Percentiles rank a stretch among this genome's conserved stretches.
Conservation (phyloP, 345 rosid species). For the Nasturtium officinale region DNA sequence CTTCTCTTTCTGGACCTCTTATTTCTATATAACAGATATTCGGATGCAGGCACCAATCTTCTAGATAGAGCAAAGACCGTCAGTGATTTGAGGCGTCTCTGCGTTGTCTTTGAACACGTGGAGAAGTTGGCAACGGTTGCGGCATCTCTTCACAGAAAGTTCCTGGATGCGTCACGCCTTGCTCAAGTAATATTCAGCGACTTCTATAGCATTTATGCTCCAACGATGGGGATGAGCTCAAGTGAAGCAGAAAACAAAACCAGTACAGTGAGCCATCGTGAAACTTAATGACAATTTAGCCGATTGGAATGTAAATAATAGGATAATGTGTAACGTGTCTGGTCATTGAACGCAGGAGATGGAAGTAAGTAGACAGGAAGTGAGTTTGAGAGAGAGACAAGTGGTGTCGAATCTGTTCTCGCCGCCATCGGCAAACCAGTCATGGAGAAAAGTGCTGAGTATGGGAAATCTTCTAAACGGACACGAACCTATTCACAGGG, state of each 20-base stretch:
- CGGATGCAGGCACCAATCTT: conserved; percentile 59
- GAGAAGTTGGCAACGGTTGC: conserved; percentile 80
- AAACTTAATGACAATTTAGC: not conserved
- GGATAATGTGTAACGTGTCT: conserved; percentile 11
- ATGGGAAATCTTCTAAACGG: conserved; percentile 97
- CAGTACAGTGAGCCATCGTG: conserved; percentile 31
- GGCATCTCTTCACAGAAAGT: conserved; percentile 85
- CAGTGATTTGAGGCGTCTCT: conserved; percentile 67
- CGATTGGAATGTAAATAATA: not conserved
- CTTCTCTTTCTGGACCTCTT: conserved; percentile 1
- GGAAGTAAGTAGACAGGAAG: conserved; percentile 53
- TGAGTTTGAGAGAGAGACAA: conserved; percentile 59
- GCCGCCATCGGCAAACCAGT: conserved; percentile 80
- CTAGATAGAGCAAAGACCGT: conserved; percentile 55
- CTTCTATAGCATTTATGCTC: conserved; percentile 60
- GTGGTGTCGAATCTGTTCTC: conserved; percentile 68
- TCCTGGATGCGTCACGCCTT: conserved; percentile 67
- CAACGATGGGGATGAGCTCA: conserved; percentile 62
- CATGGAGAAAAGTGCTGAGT: conserved; percentile 96
- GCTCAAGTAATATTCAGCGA: conserved; percentile 73
- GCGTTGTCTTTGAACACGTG: conserved; percentile 67
- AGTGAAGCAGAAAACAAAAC: conserved; percentile 41
- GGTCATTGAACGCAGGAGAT: conserved; percentile 56
- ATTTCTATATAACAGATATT: conserved; percentile 21
- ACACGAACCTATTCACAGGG: conserved; percentile 85